These are phyloP conservation scores for Selaginella moellendorffii DNA, from an alignment of 75 land plant species.

Conservation along the genomic window DNA sequence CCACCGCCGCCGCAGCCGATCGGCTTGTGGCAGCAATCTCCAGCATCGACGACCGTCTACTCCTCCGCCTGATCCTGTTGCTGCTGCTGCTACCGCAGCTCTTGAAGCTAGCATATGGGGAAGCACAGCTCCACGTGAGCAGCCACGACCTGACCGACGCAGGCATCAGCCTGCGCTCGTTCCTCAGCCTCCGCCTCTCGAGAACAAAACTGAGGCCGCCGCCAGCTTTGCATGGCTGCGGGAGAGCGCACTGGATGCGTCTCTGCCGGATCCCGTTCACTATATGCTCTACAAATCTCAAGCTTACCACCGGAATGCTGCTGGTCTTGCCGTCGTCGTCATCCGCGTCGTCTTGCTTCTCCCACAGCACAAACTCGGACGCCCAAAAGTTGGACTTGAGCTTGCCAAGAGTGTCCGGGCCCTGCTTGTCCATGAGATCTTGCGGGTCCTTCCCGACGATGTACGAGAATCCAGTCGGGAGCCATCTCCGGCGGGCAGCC, in stretches of 20 bases:
- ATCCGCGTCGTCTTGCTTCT: neutral
- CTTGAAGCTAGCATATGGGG: neutral
- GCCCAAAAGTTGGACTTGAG: slow-evolving; percentile 12
- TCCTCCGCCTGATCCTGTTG: no score
- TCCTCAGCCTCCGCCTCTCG: neutral
- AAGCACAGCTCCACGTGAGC: neutral
- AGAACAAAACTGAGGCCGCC: neutral
- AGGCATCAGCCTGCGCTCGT: neutral
- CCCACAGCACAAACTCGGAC: slow-evolving; percentile 14
- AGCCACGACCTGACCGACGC: slow-evolving; percentile 2
- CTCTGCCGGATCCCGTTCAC: slow-evolving; percentile 13
- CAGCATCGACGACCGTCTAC: neutral
- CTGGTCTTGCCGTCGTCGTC: neutral
- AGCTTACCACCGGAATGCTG: neutral
- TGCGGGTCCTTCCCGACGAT: neutral
- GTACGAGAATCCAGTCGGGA: slow-evolving; percentile 3
- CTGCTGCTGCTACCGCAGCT: neutral
- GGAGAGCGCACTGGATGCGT: neutral
- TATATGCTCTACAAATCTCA: slow-evolving; percentile 10
- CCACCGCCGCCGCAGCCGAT: neutral
- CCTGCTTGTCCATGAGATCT: neutral
- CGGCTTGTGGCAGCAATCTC: neutral
- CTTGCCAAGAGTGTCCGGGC: slow-evolving; percentile 7
- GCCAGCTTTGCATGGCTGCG: neutral
- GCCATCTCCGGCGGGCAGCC: slow-evolving; percentile 14